These are phyloP conservation scores for Cyberlindnera veronae DNA, from an alignment of 805 yeast species.

Conservation along the genomic window DNA sequence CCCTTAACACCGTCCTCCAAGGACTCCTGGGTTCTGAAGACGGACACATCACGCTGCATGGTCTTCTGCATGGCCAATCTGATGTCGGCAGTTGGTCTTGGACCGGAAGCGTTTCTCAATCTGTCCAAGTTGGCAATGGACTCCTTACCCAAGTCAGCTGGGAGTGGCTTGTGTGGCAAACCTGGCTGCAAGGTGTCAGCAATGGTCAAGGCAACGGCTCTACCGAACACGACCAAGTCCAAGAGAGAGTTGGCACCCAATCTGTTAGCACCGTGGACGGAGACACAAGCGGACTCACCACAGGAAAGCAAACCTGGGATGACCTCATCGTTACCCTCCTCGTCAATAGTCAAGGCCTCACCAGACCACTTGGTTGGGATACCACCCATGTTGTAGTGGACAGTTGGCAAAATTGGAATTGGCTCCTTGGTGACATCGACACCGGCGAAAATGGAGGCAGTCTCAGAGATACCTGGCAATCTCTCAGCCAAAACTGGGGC, in stretches of 20 bases:
- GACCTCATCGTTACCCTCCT: constrained; percentile 81
- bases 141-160: constrained; percentile 85
- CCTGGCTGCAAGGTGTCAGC: constrained; percentile 84
- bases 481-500: constrained; percentile 89
- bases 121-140: constrained; percentile 88
- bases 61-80: constrained; percentile 91
- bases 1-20: constrained; percentile 87
- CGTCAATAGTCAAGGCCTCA: constrained; percentile 83
- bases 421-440: constrained; percentile 99
- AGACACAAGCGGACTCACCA: constrained; percentile 99
- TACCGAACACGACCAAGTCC: constrained; percentile 96
- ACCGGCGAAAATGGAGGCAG: constrained; percentile 98
- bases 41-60: constrained; percentile 97
- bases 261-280: constrained; percentile 99
- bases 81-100: constrained; percentile 79
- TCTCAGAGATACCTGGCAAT: constrained; percentile 98
- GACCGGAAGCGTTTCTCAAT: constrained; percentile 81
- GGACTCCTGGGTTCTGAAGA: constrained; percentile 90
- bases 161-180: constrained; percentile 74
- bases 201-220: constrained; percentile 95
- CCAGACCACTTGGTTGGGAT: constrained; percentile 97
- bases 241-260: constrained; percentile 96
- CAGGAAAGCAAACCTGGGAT: constrained; percentile 95
- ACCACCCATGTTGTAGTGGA: constrained; percentile 99
- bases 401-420: constrained; percentile 96